These are phyloP conservation scores for Alternaria arbusti DNA, from an alignment of 2,329 filamentous ascomycete species.

Conservation along the genomic window DNA sequence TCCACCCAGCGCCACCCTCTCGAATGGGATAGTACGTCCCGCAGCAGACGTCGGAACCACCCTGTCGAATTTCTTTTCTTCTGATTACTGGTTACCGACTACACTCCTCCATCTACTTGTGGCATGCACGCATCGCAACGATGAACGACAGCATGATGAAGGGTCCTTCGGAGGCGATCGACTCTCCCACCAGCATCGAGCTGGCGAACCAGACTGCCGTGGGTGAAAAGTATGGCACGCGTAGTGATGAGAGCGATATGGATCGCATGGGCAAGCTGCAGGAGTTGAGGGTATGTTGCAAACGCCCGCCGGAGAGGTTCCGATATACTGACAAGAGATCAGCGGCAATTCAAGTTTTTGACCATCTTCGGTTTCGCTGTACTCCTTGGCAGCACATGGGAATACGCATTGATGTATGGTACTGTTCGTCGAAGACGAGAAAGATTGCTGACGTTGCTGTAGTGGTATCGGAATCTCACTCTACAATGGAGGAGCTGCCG, in stretches of 20 bases:
- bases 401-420: conserved; percentile 20
- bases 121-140: background rate
- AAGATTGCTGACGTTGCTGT: background rate
- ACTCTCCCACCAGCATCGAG: conserved; percentile 1
- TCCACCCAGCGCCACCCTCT: background rate
- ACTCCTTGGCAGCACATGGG: conserved; percentile 22
- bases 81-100: no score
- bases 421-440: no score
- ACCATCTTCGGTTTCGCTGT: conserved; percentile 21
- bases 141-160: background rate
- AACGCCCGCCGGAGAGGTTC: background rate
- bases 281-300: conserved; percentile 13
- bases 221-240: conserved; percentile 3
- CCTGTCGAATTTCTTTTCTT: background rate
- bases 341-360: conserved; percentile 21
- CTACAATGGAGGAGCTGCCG: conserved; percentile 15
- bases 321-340: background rate
- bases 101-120: background rate
- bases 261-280: conserved; percentile 28
- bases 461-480: conserved; percentile 8
- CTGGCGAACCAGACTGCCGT: background rate
- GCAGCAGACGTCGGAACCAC: background rate
- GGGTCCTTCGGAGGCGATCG: background rate
- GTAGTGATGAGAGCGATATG: conserved; percentile 22
- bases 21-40: background rate